Conservation (phyloP, 306 rosid genomes). For the Casuarina equisetifolia region DNA sequence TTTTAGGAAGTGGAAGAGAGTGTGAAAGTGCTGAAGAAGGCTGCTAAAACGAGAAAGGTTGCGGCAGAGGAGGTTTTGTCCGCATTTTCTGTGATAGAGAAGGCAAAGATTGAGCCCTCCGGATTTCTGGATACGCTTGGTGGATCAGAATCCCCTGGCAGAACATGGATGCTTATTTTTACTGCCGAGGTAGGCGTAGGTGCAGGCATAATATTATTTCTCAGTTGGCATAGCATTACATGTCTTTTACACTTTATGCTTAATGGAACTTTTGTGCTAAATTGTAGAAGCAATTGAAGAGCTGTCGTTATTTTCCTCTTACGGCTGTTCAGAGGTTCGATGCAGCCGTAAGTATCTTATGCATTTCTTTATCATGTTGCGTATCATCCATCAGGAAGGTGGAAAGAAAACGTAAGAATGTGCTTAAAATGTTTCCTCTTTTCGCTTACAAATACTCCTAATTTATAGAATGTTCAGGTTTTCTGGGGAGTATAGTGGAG, state of each 20-base stretch:
- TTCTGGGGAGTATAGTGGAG: neutral
- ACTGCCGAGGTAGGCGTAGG: conserved; percentile 65
- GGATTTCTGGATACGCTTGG: conserved; percentile 76
- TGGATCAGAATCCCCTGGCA: conserved; percentile 82
- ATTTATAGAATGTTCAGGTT: neutral
- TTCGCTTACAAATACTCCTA: neutral
- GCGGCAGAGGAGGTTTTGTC: conserved; percentile 65
- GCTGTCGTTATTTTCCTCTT: conserved; percentile 82
- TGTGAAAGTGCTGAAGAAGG: conserved; percentile 72
- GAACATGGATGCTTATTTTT: conserved; percentile 94
- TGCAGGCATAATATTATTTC: conserved; percentile 38
- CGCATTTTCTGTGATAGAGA: conserved; percentile 74
- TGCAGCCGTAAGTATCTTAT: conserved; percentile 69
- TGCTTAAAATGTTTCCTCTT: neutral
- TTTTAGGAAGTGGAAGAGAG: conserved; percentile 72
- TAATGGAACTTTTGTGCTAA: conserved; percentile 28
- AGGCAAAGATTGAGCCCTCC: conserved; percentile 73
- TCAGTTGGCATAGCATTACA: neutral
- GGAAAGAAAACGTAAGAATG: neutral
- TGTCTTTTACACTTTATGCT: conserved; percentile 11
- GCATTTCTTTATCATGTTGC: conserved; percentile 1
- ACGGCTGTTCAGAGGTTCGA: conserved; percentile 94
- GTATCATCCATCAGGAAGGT: neutral
- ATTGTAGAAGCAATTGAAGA: conserved; percentile 62
- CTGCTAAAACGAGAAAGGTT: conserved; percentile 71